These are phyloP conservation scores for Cladosporium sp. DNA, from an alignment of 2,329 filamentous ascomycete genomes.

Conservation along the genomic window DNA sequence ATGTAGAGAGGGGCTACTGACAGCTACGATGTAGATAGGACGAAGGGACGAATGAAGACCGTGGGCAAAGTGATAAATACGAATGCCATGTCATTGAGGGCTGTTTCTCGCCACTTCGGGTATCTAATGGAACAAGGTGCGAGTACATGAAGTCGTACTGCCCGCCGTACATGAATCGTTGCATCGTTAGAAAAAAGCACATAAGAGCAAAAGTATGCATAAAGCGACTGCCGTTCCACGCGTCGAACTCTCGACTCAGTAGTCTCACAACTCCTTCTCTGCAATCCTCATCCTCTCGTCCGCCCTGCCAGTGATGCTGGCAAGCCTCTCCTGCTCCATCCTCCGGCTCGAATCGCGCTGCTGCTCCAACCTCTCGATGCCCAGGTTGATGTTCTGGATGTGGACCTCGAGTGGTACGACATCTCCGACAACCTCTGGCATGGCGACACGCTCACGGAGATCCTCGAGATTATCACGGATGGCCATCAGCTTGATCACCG, in stretches of 20 bases:
- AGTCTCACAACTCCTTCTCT: slow-evolving; percentile 10
- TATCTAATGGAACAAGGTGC: slow-evolving; percentile 3
- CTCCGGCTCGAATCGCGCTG: slow-evolving; percentile 56
- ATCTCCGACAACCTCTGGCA: slow-evolving; percentile 61
- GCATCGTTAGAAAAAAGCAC: slow-evolving; percentile 11
- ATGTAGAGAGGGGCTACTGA: accelerated
- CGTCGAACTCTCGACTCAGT: neutral
- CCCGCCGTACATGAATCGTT: slow-evolving; percentile 4
- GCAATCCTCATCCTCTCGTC: slow-evolving; percentile 22
- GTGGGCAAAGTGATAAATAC: neutral
- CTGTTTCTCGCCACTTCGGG: neutral
- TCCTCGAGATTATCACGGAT: slow-evolving; percentile 73
- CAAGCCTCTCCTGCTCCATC: slow-evolving; percentile 34
- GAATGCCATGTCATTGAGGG: neutral
- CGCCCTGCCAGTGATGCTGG: slow-evolving; percentile 27
- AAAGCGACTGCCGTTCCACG: neutral
- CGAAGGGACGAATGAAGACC: neutral
- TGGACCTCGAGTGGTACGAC: slow-evolving; percentile 70
- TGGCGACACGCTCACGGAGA: slow-evolving; percentile 68
- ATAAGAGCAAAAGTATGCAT: neutral
- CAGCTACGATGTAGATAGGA: neutral
- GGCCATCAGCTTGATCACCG: slow-evolving; percentile 71
- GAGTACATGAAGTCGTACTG: neutral
- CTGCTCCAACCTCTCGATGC: slow-evolving; percentile 70
- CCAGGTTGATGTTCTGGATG: slow-evolving; percentile 71